Conservation (phyloP, 1,139 yeast genomes). For the Sugiyamaella grinbergsii region DNA sequence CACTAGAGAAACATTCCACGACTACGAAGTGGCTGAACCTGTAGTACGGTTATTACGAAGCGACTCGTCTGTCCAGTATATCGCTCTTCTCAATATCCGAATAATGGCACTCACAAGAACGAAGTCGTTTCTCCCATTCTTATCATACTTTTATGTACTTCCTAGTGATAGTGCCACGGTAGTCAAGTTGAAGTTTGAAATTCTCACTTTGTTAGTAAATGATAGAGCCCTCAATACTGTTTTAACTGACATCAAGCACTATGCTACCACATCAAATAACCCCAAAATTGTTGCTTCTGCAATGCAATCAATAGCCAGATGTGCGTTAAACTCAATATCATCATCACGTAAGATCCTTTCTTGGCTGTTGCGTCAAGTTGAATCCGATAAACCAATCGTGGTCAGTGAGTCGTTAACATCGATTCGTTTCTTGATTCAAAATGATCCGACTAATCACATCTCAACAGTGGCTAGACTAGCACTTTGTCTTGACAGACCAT, state of each 20-base stretch:
- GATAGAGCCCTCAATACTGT: slow-evolving; percentile 55
- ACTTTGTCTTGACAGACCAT: slow-evolving; percentile 28
- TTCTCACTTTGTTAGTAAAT: slow-evolving; percentile 55
- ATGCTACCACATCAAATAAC: slow-evolving; percentile 50
- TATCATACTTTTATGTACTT: slow-evolving; percentile 57
- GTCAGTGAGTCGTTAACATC: slow-evolving; percentile 66
- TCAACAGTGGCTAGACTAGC: slow-evolving; percentile 49
- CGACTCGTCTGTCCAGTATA: slow-evolving; percentile 39
- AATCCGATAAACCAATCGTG: slow-evolving; percentile 39
- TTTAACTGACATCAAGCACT: slow-evolving; percentile 68
- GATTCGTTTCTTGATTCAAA: slow-evolving; percentile 72
- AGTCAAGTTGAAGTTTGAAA: slow-evolving; percentile 61
- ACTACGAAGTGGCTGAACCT: slow-evolving; percentile 53
- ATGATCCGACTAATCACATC: slow-evolving; percentile 51
- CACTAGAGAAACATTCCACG: slow-evolving; percentile 53
- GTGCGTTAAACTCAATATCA: slow-evolving; percentile 47
- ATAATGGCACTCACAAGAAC: slow-evolving; percentile 47
- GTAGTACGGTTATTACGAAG: slow-evolving; percentile 51
- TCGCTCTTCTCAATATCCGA: slow-evolving; percentile 41
- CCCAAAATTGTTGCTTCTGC: slow-evolving; percentile 53
- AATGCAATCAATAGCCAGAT: slow-evolving; percentile 58
- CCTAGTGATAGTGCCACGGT: slow-evolving; percentile 57
- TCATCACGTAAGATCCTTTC: slow-evolving; percentile 39
- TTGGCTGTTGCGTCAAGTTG: slow-evolving; percentile 53
- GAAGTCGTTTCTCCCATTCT: slow-evolving; percentile 50